Base-by-base conservation (phyloP, 225 moss, liverwort and hornwort genomes). In the Rhytidiadelphus loreus region DNA sequence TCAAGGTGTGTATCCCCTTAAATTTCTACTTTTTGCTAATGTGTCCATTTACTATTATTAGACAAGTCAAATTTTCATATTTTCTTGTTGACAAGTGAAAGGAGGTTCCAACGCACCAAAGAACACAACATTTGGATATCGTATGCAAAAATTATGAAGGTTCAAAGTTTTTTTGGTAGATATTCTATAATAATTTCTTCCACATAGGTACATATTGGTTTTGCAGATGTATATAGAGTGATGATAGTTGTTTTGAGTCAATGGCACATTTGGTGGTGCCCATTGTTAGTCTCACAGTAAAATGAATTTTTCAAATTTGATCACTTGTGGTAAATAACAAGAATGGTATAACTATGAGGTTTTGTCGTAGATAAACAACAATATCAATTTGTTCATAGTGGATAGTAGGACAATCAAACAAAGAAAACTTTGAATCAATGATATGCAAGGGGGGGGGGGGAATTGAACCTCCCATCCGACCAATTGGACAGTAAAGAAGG, bases 401-500 rank as follows among this genome's bases (percentile, higher is more conserved):
- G 16, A 13, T 52, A 52, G 16, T 52, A 52, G 52, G 52, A 52
- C 2, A 52, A 16, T 71, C 5, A 26, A 13, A 15, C 5, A 26
- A 16, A 41, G 28, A 71, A 6, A 72, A 44, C 6, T 16, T 17
- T 44, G 1, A 46, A 30, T 29, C 29, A 72, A 72, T 10, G 17
- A 44, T 29, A 46, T 1, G 14, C 4, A 13, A 52, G 16, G 12
- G 9, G 9, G 12, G 12, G 13, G 23, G 8, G 39, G 7, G 7
- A n/a, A 9, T 3, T 0, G 6, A 0, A 73, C 18, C 43, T 26
- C 5, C 1, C 25, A 43, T 43, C 1, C 1, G 0, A 24, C 13
- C 4, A 39, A 4, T 68, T 5, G 4, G 1, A 64, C 10, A 64
- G 9, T n/a, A 9, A 19, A 65, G 1, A 5, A 9, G 19, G 65